Conservation (phyloP, 2,329 filamentous ascomycete genomes). For the Fusarium anguioides region DNA sequence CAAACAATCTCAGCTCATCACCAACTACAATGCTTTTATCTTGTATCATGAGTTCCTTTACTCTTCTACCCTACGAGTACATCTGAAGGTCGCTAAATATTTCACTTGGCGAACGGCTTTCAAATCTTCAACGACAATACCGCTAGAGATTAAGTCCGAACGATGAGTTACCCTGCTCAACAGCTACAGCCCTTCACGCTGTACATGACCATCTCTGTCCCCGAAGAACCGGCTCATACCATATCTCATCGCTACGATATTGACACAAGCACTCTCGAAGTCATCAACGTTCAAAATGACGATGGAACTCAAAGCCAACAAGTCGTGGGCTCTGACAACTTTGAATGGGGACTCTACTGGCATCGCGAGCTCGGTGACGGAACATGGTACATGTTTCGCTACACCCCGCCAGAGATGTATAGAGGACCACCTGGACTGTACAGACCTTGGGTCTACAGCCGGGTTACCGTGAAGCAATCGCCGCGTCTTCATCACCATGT, state of each 20-base stretch:
- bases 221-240: constrained; percentile 15
- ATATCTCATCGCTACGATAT: constrained; percentile 20
- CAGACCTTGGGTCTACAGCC: constrained; percentile 33
- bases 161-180: constrained; percentile 34
- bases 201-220: constrained; percentile 43
- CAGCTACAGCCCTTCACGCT: constrained; percentile 39
- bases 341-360: constrained; percentile 53
- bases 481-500: constrained; percentile 46
- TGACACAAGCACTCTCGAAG: constrained; percentile 14
- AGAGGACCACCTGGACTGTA: constrained; percentile 17
- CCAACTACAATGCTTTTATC: not conserved
- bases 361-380: constrained; percentile 44
- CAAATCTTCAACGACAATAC: too few relatives aligned
- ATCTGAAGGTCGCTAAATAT: not conserved
- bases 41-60: not conserved
- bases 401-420: not conserved
- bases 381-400: constrained; percentile 44
- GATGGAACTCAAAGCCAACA: constrained; percentile 31
- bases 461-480: constrained; percentile 37
- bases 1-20: not conserved
- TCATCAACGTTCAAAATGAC: constrained; percentile 24
- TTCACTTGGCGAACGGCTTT: not conserved
- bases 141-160: not conserved
- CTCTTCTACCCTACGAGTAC: not conserved
- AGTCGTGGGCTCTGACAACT: constrained; percentile 44